Evolutionary conservation across 1,284 basidiomycete species (phyloP).

Genomic region (Pseudozyma sp.): DNA sequence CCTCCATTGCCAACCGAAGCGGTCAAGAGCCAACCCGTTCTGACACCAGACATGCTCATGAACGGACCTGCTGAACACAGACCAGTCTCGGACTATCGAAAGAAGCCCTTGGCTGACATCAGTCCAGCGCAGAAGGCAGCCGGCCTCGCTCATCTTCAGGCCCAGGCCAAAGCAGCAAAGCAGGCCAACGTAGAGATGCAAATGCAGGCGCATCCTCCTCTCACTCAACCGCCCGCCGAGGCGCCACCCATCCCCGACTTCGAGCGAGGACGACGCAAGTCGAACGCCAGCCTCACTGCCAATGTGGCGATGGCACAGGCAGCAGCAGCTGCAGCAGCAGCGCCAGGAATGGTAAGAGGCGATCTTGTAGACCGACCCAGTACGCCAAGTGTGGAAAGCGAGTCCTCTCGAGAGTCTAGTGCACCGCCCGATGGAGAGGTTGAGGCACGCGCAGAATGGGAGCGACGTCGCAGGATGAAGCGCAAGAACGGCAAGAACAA

Average conservation of each 20-base stretch:
- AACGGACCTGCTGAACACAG: slow-evolving; percentile 36
- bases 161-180: slow-evolving; percentile 29
- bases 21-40: slow-evolving; percentile 10
- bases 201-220: slow-evolving; percentile 12
- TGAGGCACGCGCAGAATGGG: slow-evolving; percentile 66
- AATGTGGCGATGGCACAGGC: slow-evolving; percentile 44
- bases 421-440: slow-evolving; percentile 66
- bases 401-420: slow-evolving; percentile 49
- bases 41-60: slow-evolving; percentile 24
- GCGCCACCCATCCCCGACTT: slow-evolving; percentile 33
- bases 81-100: slow-evolving; percentile 60
- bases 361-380: slow-evolving; percentile 20
- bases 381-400: slow-evolving; percentile 42
- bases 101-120: slow-evolving; percentile 52
- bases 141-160: slow-evolving; percentile 42
- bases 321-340: neutral
- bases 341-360: neutral
- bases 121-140: slow-evolving; percentile 47
- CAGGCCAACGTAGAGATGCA: slow-evolving; percentile 17
- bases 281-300: slow-evolving; percentile 42
- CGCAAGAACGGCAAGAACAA: slow-evolving; percentile 39
- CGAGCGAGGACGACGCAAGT: slow-evolving; percentile 45
- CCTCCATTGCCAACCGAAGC: slow-evolving; percentile 49
- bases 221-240: slow-evolving; percentile 21
- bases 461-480: slow-evolving; percentile 58